phyloP scores from a whole-genome alignment of 176 grass and related monocot genomes.

The Aegilops tauschii region DNA sequence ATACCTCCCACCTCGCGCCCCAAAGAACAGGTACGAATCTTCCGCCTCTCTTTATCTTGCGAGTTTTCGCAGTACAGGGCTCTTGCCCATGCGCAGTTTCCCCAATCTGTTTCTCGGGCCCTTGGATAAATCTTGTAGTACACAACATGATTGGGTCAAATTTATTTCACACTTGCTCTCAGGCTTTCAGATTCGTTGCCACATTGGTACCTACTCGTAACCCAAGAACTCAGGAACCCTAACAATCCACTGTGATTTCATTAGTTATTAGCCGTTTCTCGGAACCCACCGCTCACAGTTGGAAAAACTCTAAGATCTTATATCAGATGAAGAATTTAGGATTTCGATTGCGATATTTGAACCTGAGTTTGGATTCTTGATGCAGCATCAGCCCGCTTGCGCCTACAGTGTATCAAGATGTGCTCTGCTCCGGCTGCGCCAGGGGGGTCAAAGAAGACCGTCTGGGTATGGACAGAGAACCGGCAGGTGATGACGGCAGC shows the following conservation, averaged over 20 bases:
- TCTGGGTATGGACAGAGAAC: constrained; percentile 92
- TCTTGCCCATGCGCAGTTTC: not conserved
- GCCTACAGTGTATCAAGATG: constrained; percentile 30
- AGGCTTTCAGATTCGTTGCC: not conserved
- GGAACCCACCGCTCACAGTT: not conserved
- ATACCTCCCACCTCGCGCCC: not conserved
- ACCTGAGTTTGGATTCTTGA: not conserved
- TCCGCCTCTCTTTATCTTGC: not conserved
- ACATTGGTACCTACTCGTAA: not conserved
- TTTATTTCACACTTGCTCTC: not conserved
- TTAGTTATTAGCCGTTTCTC: not conserved
- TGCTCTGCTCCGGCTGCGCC: not conserved
- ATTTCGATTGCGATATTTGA: not conserved
- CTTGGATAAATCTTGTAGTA: not conserved
- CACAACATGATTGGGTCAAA: not conserved
- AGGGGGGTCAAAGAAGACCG: constrained; percentile 48
- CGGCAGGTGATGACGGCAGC: constrained; percentile 74
- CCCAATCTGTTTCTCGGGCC: not conserved
- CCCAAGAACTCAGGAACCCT: not conserved
- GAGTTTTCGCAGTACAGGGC: not conserved
- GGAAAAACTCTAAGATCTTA: not conserved
- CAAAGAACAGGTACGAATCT: constrained; percentile 23
- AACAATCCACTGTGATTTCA: not conserved
- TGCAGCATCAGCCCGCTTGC: constrained; percentile 22
- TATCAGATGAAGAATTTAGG: not conserved